Evolutionary conservation across 176 grass and related monocot species (phyloP).

Genomic region (Ampelocalamus luodianensis): DNA sequence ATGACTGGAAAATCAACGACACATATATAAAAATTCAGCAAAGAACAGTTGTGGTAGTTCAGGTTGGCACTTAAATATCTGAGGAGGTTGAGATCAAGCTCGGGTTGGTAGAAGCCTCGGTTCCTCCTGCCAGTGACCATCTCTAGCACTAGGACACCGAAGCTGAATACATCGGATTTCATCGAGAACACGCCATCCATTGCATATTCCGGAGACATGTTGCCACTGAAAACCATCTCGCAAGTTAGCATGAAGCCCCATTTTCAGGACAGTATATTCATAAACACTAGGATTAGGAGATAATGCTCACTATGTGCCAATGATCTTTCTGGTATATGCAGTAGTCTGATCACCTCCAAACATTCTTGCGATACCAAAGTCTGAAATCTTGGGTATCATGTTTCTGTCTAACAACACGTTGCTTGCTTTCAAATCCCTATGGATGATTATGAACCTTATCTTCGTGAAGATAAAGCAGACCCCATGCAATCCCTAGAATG

Average conservation of each 20-base stretch:
- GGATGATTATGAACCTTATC: constrained; percentile 56
- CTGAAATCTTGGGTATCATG: constrained; percentile 53
- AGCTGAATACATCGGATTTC: constrained; percentile 52
- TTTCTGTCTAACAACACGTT: constrained; percentile 50
- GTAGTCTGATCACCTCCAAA: constrained; percentile 61
- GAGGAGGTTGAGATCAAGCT: constrained; percentile 52
- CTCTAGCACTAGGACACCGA: constrained; percentile 42
- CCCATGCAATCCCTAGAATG: constrained; percentile 43
- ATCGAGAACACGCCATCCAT: constrained; percentile 54
- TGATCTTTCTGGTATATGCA: constrained; percentile 44
- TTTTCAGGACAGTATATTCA: neutral
- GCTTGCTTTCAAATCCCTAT: constrained; percentile 49
- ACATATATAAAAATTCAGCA: neutral
- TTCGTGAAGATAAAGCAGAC: constrained; percentile 55
- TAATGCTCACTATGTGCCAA: constrained; percentile 55
- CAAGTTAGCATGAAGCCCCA: neutral
- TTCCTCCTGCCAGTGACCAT: constrained; percentile 45
- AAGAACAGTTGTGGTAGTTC: neutral
- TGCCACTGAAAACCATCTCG: constrained; percentile 27
- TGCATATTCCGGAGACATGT: constrained; percentile 55
- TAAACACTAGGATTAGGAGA: neutral
- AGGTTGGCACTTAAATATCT: constrained; percentile 37
- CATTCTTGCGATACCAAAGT: constrained; percentile 55
- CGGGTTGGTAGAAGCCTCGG: constrained; percentile 27
- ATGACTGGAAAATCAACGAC: neutral